Evolutionary conservation across 1,284 basidiomycete species (phyloP), one percentile per base, ranked within the genome.

Genomic region (Cryptococcus hybrid): DNA sequence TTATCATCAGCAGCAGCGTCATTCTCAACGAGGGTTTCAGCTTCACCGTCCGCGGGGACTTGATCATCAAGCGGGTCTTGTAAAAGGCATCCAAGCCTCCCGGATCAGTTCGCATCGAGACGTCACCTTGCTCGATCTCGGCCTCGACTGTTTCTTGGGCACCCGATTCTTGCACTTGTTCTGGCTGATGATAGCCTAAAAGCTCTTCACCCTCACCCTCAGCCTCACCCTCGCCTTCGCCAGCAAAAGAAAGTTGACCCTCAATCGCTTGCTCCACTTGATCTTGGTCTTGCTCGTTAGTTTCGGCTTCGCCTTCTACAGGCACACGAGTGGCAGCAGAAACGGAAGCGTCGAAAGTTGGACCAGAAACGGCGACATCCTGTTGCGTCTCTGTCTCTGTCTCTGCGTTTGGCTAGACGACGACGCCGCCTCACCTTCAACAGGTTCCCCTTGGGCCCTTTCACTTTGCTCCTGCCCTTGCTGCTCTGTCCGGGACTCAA

Each of bases 161-260:
- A 42, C 15, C 30, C 30, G 30, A 30, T 42, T 12, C 40, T 6
- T 11, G 11, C 5, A 5, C 15, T 42, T 15, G 12, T 42, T 15
- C 15, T 15, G 40, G 15, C 3, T 3, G 15, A 11, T 42, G 40
- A 42, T 42, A 42, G 11, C 40, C 30, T 30, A 4, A 30, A 30
- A 30, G 30, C 13, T 52, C 63, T 9, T 59, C 56, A 2, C 47
- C 54, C 3, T 62, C 56, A 12, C 59, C 45, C 48, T 45, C 49
- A 44, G 13, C 49, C 24, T 7, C 34, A 24, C 18, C 37, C 8
- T 47, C 53, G 4, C 44, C 59, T 37, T 56, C 52, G 9, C 47
- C 58, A 24, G 24, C 24, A 18, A 46, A 34, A 24, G 38, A 34
- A 18, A 60, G 55, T 49, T 47, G 24, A 47, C 24, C 18, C 36